Base-by-base conservation (phyloP, 148 eudicot species). In the Pouteria glomerata region DNA sequence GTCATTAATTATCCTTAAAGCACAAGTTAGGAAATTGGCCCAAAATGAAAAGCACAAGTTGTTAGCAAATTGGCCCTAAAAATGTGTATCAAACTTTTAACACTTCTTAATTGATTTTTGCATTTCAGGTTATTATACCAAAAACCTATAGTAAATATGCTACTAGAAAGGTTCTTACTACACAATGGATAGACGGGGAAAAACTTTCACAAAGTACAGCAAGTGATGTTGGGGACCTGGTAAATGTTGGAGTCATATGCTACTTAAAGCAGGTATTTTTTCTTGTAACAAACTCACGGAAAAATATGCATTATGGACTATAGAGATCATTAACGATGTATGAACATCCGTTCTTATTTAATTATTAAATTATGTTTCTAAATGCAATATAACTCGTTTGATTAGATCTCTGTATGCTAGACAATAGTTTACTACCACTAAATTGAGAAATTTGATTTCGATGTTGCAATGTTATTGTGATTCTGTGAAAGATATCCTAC, bases 221-320 rank as follows among this genome's bases (percentile, higher is more conserved):
- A 69, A 76, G 82, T 87, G 99, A 95, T 88, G 99, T 92, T 58
- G 99, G 99, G 74, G 92, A 87, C 44, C 84, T 95, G 74, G 99
- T 95, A 58, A 95, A 92, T 84, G 97, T 95, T 82, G 99, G 99
- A 71, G 99, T 95, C 47, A 95, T 95, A 82, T 95, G 99, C 89
- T 95, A 95, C 88, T 87, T 95, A 57, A 95, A 95, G 90, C 99
- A 95, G 99, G 99, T 91, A 78, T 30, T n/a, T 19, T 44, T 18
- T 60, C 23, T n/a, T 8, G 23, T 39, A 47, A 73, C 26, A 50
- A 2, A 47, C 66, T 69, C 19, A 26, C 14, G 53, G 18, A 39
- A 52, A 14, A 8, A 47, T 30, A 18, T 50, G 37, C 42, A n/a
- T 3, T 29, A 3, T 3, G 45, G 60, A 6, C 34, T 52, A 39